phyloP scores from a whole-genome alignment of 2,329 filamentous ascomycete genomes.

The Diaporthe vaccinii region DNA sequence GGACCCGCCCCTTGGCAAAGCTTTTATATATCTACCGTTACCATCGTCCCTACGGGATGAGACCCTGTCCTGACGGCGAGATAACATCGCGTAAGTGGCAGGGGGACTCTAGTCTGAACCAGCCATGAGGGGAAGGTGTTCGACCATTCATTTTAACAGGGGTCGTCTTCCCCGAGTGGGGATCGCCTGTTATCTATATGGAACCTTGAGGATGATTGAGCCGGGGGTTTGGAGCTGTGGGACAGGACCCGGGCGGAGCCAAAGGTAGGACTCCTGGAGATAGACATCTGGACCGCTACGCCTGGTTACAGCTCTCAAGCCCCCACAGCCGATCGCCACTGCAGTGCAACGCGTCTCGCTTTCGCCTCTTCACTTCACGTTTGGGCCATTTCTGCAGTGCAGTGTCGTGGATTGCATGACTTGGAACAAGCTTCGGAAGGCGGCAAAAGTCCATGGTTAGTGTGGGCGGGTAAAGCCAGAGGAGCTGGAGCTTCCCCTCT shows the following conservation, averaged over 20 bases:
- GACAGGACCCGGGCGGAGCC: not conserved
- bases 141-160: conserved; percentile 6
- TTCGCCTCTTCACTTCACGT: not conserved
- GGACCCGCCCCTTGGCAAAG: conserved; percentile 27
- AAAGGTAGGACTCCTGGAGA: not conserved
- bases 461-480: not conserved
- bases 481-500: conserved; percentile 14
- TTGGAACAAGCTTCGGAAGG: not conserved
- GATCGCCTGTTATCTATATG: conserved; percentile 7
- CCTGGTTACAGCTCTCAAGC: not conserved
- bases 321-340: not conserved
- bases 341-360: not conserved
- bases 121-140: not conserved
- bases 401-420: not conserved
- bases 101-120: conserved; percentile 4
- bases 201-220: not conserved
- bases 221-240: not conserved
- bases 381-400: not conserved
- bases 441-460: not conserved
- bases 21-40: conserved; percentile 17
- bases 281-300: not conserved
- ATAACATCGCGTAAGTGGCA: conserved; percentile 22
- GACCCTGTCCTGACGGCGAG: conserved; percentile 16
- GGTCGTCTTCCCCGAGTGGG: conserved; percentile 10
- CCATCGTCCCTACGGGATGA: not conserved